Conservation (phyloP, 345 rosid species). For the Salix dunnii region DNA sequence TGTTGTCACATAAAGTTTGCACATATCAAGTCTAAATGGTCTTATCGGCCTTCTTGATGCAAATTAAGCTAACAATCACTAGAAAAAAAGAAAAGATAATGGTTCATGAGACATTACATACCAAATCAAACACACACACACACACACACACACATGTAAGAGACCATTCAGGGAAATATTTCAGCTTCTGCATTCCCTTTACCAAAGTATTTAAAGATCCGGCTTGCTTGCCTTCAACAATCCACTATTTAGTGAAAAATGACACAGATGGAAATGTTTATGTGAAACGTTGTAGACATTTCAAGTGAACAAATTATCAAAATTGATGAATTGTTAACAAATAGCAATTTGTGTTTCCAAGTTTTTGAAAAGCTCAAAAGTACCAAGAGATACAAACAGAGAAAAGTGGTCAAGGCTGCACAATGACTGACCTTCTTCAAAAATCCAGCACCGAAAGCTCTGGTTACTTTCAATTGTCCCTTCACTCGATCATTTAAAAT, state of each 20-base stretch:
- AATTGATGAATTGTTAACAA: background rate
- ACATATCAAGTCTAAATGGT: background rate
- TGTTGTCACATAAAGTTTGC: background rate
- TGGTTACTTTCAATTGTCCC: conserved; percentile 88
- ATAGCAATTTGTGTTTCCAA: background rate
- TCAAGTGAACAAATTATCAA: background rate
- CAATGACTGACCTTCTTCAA: conserved; percentile 71
- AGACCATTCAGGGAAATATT: background rate
- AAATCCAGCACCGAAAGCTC: conserved; percentile 95
- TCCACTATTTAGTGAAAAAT: background rate
- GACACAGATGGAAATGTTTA: background rate
- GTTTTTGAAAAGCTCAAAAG: background rate
- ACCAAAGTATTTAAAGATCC: background rate
- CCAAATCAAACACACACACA: background rate
- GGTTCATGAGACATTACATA: background rate
- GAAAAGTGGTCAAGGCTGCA: conserved; percentile 1
- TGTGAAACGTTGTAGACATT: background rate
- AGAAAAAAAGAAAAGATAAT: background rate
- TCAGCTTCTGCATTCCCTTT: background rate
- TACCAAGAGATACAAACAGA: background rate
- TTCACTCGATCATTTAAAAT: conserved; percentile 84
- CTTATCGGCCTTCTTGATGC: background rate
- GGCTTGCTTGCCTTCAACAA: background rate
- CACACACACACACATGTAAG: background rate
- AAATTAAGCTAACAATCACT: background rate